phyloP scores from a whole-genome alignment of 2,329 filamentous ascomycete species.

The Rutstroemia sp. region DNA sequence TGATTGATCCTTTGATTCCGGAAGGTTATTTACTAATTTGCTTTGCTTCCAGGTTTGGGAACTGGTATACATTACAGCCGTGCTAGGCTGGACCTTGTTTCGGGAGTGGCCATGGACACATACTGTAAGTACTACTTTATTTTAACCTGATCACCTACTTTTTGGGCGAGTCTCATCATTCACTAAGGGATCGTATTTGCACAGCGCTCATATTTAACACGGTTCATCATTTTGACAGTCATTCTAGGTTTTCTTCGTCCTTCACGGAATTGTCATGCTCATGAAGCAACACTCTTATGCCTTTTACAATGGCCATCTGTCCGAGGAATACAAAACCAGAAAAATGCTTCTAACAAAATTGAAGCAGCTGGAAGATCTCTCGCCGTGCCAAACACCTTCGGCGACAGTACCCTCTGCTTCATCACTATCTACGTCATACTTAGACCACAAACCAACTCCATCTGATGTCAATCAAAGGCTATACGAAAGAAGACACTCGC shows the following conservation, averaged over 20 bases:
- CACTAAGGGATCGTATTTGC: not conserved
- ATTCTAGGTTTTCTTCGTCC: constrained; percentile 49
- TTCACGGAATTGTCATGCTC: constrained; percentile 67
- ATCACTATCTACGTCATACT: constrained; percentile 39
- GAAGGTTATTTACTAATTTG: not conserved
- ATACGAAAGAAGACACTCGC: constrained; percentile 27
- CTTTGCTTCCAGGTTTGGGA: constrained; percentile 53
- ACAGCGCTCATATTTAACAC: too few species aligned
- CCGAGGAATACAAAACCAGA: constrained; percentile 47
- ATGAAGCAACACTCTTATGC: constrained; percentile 70
- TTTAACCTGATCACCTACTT: not conserved
- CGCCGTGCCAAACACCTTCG: constrained; percentile 38
- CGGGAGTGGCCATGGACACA: constrained; percentile 80
- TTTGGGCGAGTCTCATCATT: not conserved
- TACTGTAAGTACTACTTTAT: constrained; percentile 41
- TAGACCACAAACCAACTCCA: constrained; percentile 36
- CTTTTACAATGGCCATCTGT: constrained; percentile 61
- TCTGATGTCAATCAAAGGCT: constrained; percentile 36
- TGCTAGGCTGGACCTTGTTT: constrained; percentile 59
- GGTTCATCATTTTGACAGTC: too few species aligned
- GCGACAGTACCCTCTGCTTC: constrained; percentile 35
- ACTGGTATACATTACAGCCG: constrained; percentile 50
- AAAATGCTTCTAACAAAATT: constrained; percentile 40
- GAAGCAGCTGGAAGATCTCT: constrained; percentile 48
- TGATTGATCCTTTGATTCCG: constrained; percentile 19